phyloP scores from a whole-genome alignment of 257 asterid genomes.

The Marsdenia floribunda region DNA sequence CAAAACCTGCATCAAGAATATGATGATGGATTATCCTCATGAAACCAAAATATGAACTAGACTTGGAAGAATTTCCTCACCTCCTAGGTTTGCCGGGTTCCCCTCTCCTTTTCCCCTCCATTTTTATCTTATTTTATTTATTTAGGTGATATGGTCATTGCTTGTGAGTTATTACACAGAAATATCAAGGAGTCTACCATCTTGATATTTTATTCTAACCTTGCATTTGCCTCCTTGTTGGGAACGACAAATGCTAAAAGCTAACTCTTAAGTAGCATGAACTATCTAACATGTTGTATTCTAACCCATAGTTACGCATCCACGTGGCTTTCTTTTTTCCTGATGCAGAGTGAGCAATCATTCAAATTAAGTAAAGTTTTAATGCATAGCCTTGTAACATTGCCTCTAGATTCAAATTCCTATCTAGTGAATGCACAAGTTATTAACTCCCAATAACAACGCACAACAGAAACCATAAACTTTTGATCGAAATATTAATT shows the following conservation, averaged over 20 bases:
- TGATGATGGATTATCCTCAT: neutral
- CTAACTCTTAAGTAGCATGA: neutral
- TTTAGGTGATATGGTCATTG: neutral
- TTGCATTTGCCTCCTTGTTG: neutral
- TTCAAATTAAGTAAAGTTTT: slow-evolving; percentile 93
- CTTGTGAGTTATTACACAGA: neutral
- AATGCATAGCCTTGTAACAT: slow-evolving; percentile 83
- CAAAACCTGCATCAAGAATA: slow-evolving; percentile 64
- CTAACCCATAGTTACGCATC: no score
- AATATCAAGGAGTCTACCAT: neutral
- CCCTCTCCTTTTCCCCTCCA: neutral
- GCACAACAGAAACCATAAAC: neutral
- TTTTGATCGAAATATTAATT: no score
- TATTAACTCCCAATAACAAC: neutral
- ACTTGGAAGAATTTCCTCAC: neutral
- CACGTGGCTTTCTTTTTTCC: no score
- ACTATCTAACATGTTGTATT: neutral
- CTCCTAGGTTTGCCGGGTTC: neutral
- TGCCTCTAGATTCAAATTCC: slow-evolving; percentile 32
- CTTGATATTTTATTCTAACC: neutral
- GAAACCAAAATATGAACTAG: neutral
- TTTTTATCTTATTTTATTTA: neutral
- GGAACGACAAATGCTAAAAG: neutral
- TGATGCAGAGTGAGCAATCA: no score
- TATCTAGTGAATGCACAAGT: neutral